These are phyloP conservation scores for Cynara cardunculus DNA, from an alignment of 129 eudicot species.

Conservation along the genomic window DNA sequence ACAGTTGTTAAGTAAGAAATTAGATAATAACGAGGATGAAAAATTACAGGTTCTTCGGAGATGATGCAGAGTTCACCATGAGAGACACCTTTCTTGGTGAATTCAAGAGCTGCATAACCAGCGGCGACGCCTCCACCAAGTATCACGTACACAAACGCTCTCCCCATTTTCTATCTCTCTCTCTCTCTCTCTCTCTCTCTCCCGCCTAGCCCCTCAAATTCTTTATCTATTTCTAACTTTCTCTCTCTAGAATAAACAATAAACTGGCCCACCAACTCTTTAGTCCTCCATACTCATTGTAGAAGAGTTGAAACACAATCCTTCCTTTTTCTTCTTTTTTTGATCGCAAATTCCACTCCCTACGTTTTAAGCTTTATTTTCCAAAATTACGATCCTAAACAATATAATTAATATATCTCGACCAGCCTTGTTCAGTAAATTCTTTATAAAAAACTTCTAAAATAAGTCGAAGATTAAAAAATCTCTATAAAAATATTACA, in stretches of 20 bases:
- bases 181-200: constrained; percentile 14
- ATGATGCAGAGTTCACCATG: constrained; percentile 96
- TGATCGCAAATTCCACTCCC: no score
- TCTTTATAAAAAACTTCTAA: no score
- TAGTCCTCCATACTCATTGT: background rate
- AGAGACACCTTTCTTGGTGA: constrained; percentile 70
- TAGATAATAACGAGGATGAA: constrained; percentile 21
- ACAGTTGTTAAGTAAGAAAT: background rate
- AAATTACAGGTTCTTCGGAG: constrained; percentile 80
- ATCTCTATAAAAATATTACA: no score
- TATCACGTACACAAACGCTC: constrained; percentile 88
- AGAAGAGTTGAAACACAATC: background rate
- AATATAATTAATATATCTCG: no score
- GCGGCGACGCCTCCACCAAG: constrained; percentile 98
- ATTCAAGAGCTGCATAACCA: constrained; percentile 97
- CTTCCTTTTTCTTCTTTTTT: background rate
- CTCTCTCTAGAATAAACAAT: constrained; percentile 11
- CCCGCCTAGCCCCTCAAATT: constrained; percentile 31
- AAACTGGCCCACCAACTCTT: background rate
- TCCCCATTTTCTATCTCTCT: constrained; percentile 49
- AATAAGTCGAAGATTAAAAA: no score
- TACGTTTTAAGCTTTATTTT: no score
- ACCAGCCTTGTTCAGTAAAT: no score
- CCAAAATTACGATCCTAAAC: no score
- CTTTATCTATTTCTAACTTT: constrained; percentile 26